Evolutionary conservation across 1,284 basidiomycete genomes (phyloP), one percentile per base, ranked within the genome.

Genomic region (Rhodotorula mucilaginosa): DNA sequence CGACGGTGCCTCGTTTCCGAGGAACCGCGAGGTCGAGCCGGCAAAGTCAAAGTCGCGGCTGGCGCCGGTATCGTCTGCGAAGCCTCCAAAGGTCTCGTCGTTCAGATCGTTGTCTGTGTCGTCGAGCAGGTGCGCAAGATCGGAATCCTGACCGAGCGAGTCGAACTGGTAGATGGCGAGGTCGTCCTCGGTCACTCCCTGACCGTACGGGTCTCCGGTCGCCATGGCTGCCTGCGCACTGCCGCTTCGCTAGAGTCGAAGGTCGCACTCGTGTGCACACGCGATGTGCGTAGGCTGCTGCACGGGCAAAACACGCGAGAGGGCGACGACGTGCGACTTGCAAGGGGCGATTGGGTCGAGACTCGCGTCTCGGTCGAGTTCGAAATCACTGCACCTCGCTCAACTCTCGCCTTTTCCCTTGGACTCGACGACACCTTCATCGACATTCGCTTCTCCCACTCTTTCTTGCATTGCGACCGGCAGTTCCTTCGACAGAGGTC

Each of bases 1-100:
- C 0, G 60, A 23, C 0, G 67, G 64, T 13, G 34, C 49, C 31
- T 79, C 64, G 74, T 77, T 67, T 67, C 76, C 78, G 76, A 80
- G 74, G 79, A 81, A 77, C 73, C 80, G 75, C 46, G 77, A 71
- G 46, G 80, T 79, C 56, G 78, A 75, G 51, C 80, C 80, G 34
- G 83, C 84, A 82, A 97, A 98, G 83, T 97, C 92, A 80, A 97
- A 98, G 83, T 97, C 93, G 80, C 89, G 92, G 80, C 89, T 93
- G 95, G 79, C 34, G 7, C 16, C 49, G 31, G 21, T 5, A 2
- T 95, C 97, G 83, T 95, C 92, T 79, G 94, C 91, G 46, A 52
- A 62, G 44, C 54, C 64, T 52, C 95, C 96, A 83, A 99, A 99
- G 2, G 96, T 99, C 84, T 97, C 93, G 80, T 97, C 92, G 81